Evolutionary conservation across 1,284 basidiomycete genomes (phyloP).

Genomic region (Anthracocystis panici-leucophaei): DNA sequence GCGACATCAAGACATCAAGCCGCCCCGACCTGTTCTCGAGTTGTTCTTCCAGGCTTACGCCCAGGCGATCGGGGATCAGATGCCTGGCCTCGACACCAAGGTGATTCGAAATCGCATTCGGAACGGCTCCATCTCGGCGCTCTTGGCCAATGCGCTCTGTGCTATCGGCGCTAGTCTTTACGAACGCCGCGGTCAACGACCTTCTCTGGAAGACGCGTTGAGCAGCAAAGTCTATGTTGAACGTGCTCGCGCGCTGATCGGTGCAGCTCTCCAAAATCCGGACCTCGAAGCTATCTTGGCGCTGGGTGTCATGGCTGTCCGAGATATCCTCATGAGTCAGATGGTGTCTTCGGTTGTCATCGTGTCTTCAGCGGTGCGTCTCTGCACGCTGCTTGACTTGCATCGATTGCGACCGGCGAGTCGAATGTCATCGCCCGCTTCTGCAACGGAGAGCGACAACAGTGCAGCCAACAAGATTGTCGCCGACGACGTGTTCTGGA

Average conservation of each 20-base stretch:
- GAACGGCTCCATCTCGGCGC: slow-evolving; percentile 32
- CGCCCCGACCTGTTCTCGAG: slow-evolving; percentile 19
- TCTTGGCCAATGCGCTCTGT: slow-evolving; percentile 46
- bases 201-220: slow-evolving; percentile 6
- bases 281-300: slow-evolving; percentile 42
- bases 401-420: slow-evolving; percentile 23
- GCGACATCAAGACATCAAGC: slow-evolving; percentile 35
- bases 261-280: slow-evolving; percentile 24
- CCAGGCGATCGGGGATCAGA: slow-evolving; percentile 34
- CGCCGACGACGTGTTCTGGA: slow-evolving; percentile 36
- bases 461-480: not conserved
- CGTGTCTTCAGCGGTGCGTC: slow-evolving; percentile 30
- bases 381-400: slow-evolving; percentile 43
- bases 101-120: slow-evolving; percentile 26
- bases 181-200: slow-evolving; percentile 24
- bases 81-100: slow-evolving; percentile 43
- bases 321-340: slow-evolving; percentile 38
- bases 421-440: slow-evolving; percentile 12
- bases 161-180: slow-evolving; percentile 34
- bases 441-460: slow-evolving; percentile 6
- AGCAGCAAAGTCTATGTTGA: slow-evolving; percentile 36
- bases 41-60: slow-evolving; percentile 31
- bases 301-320: slow-evolving; percentile 38
- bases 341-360: slow-evolving; percentile 31
- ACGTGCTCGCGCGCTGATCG: slow-evolving; percentile 38